A percentile compares a stretch with the other conserved stretches of the same genome.
phyloP scores from a whole-genome alignment of 768 basidiomycete genomes.

The Mrakia gelida region DNA sequence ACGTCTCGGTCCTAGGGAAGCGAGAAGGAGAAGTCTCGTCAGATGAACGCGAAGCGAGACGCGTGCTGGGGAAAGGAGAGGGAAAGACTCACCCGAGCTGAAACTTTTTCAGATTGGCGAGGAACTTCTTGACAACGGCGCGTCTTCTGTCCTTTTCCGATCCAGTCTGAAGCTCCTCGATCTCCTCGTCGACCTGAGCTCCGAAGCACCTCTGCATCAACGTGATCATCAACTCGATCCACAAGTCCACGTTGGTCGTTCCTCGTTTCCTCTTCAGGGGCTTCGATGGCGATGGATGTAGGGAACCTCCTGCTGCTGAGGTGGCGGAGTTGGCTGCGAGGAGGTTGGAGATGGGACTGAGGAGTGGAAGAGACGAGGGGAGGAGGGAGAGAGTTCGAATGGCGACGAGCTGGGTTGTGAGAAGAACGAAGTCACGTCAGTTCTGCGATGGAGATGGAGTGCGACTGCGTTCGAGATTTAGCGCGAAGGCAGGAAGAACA shows the following conservation, averaged over 20 bases:
- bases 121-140: not conserved
- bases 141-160: not conserved
- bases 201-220: conserved; percentile 7
- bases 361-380: conserved; percentile 22
- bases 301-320: not conserved
- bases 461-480: not conserved
- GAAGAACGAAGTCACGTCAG: not conserved
- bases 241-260: not conserved
- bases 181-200: not conserved
- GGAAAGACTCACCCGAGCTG: not conserved
- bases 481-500: not conserved
- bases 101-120: not conserved
- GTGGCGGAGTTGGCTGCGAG: conserved; percentile 12
- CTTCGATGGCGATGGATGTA: not conserved
- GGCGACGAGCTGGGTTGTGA: conserved; percentile 3
- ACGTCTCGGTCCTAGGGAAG: not conserved
- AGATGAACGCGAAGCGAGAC: not conserved
- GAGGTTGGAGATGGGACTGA: conserved; percentile 21
- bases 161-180: not conserved
- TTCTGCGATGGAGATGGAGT: too few species aligned
- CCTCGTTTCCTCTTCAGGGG: conserved; percentile 31
- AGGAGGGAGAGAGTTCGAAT: conserved; percentile 17
- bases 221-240: conserved; percentile 5
- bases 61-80: not conserved
- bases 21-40: not conserved